Evolutionary conservation across 495 filamentous ascomycete genomes (phyloP).

Genomic region (Penicillium pulvis): DNA sequence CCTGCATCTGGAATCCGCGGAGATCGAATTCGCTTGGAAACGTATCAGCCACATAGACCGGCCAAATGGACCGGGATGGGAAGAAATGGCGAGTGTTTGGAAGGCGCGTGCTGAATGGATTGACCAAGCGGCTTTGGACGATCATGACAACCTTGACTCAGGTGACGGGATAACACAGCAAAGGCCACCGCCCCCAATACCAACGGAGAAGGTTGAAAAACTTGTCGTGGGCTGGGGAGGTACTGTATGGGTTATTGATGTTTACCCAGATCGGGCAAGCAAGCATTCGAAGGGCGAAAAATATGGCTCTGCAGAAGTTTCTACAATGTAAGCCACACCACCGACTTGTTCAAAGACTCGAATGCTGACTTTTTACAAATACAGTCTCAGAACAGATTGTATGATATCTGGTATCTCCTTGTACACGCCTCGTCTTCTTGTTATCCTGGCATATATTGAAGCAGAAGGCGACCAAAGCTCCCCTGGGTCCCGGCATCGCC

Average conservation of each 20-base stretch:
- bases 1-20: constrained; percentile 72
- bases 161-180: constrained; percentile 35
- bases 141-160: constrained; percentile 54
- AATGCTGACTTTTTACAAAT: neutral
- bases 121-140: constrained; percentile 73
- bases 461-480: constrained; percentile 61
- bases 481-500: constrained; percentile 60
- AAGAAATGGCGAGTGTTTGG: constrained; percentile 94
- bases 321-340: constrained; percentile 71
- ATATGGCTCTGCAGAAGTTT: constrained; percentile 80
- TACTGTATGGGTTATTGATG: constrained; percentile 92
- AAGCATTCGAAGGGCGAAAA: constrained; percentile 71
- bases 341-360: neutral
- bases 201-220: constrained; percentile 63
- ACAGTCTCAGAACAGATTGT: constrained; percentile 89
- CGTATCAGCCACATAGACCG: constrained; percentile 90
- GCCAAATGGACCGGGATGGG: constrained; percentile 78
- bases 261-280: constrained; percentile 75
- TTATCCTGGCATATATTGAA: constrained; percentile 87
- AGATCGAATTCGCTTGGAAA: constrained; percentile 88
- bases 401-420: constrained; percentile 95
- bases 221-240: constrained; percentile 93
- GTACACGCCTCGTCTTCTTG: constrained; percentile 88
- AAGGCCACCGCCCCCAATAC: constrained; percentile 16
- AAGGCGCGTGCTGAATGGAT: constrained; percentile 92